Base-by-base conservation (phyloP, 306 rosid genomes). In the Quercus suber region DNA sequence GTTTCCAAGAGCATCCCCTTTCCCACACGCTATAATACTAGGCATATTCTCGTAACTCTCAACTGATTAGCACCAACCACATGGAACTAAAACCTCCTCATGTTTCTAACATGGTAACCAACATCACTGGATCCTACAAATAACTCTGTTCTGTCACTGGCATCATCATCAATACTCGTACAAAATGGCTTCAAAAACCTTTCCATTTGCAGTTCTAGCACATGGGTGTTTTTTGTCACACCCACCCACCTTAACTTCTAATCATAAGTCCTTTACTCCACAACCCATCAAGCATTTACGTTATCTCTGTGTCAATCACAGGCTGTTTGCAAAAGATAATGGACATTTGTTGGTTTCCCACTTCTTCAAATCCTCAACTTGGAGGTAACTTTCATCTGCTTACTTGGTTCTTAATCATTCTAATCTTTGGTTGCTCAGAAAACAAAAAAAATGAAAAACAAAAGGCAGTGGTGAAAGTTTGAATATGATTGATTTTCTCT, bases 131-230 rank as follows among this genome's bases (percentile, higher is more conserved):
- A 30, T 72, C 63, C 12, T 4, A 18, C 43, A 49, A 49, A 12
- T 12, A 49, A 49, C 17, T 49, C 53, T 13, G 15, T 49, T 49
- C 15, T 68, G 67, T 28, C 64, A 9, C 63, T 73, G 45, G 59
- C 82, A 35, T 45, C 55, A 60, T 53, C 51, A 53, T 69, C 41
- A 28, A 21, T 59, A 58, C 33, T 64, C 63, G 17, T 3, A 55
- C 75, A 27, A 41, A 41, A 41, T 71, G 74, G 83, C 83, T 81
- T 23, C 49, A 53, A 75, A 28, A 49, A 74, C 73, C 83, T 84
- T 76, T 74, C 72, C 75, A 77, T 71, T 84, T 63, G 76, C 83
- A 12, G 76, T 81, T 84, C 84, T 82, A 41, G 31, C 80, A 8
- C 25, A 20, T 23, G 83, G 75, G 1, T 13, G 15, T 49, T 78